A percentile compares a stretch with the other conserved stretches of the same genome.
Conservation (phyloP, 352 stramenopile species). For the Phytophthora meadii region DNA sequence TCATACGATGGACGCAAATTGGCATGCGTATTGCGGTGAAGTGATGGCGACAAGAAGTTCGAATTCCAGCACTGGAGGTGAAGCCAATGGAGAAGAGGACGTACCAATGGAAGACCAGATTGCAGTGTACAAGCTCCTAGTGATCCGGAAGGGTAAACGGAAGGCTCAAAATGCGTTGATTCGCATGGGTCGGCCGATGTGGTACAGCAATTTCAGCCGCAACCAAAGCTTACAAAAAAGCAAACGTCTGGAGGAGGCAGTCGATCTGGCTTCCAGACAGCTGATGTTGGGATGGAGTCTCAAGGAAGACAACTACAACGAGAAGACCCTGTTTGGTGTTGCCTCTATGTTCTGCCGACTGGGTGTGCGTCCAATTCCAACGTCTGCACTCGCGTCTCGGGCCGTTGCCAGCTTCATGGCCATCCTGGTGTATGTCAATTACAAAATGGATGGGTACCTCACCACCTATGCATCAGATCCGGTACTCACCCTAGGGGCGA, state of each 20-base stretch:
- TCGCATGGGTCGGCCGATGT: constrained; percentile 13
- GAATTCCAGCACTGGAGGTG: not conserved
- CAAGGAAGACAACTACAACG: not conserved
- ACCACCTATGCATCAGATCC: constrained; percentile 24
- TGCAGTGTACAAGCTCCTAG: too few species aligned
- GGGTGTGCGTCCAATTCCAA: constrained; percentile 20
- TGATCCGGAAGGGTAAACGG: too few species aligned
- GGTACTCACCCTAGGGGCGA: constrained; percentile 20
- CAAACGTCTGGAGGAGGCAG: not conserved
- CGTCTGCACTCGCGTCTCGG: constrained; percentile 8
- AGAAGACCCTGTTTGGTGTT: constrained; percentile 16
- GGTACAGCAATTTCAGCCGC: not conserved
- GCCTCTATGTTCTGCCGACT: constrained; percentile 31
- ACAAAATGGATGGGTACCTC: constrained; percentile 17
- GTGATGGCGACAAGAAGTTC: not conserved
- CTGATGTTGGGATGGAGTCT: constrained; percentile 8
- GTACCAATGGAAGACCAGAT: too few species aligned
- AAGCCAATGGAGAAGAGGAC: too few species aligned
- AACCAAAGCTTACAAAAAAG: not conserved
- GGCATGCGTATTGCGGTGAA: not conserved
- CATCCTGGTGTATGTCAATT: constrained; percentile 27
- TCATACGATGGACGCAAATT: not conserved
- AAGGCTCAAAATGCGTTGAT: not conserved
- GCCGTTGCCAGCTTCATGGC: constrained; percentile 36
- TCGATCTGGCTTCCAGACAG: constrained; percentile 8